Base-by-base conservation (phyloP, 108 stramenopile species). In the Aurantiochytrium sp. region DNA sequence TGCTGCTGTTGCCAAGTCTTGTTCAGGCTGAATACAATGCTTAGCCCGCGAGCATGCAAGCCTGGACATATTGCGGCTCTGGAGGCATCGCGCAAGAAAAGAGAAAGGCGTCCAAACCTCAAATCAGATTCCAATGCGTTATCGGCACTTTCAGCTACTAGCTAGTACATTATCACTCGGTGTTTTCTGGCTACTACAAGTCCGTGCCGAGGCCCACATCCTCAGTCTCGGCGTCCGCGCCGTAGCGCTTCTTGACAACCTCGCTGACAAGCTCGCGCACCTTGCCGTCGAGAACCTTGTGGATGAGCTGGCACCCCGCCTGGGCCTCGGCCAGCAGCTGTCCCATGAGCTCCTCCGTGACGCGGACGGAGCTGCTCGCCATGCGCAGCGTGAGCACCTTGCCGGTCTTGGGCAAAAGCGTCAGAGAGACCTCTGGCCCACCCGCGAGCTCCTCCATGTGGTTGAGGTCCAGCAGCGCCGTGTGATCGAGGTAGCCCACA, bases 401-500 rank as follows among this genome's bases (percentile, higher is more conserved):
- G 24, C 86, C 55, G 4, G 55, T 86, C 22, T n/a, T 86, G 5
- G 86, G 85, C 6, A 55, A 12, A 10, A 73, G 55, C 22, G 85
- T 37, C 24, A 88, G n/a, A 4, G 39, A 12, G 27, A 85, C 39
- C 53, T 54, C 81, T 4, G 88, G 81, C 21, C 81, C 39, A 0
- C 55, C 88, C 4, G 37, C 41, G 15, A 31, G n/a, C n/a, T 69
- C 59, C 54, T 89, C 88, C 48, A 37, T 5, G 37, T 85, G 31
- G 37, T 55, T 86, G 22, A 55, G 45, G 45, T 89, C 88, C 65
- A 89, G 4, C 27, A 89, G 30, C 4, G 31, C 22, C 12, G 52
- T 55, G 32, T 34, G 17, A 31, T 90, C 92, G n/a, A 92, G 54
- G 21, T 89, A 55, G 27, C 89, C 91, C 1, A 89, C 92, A 4